Evolutionary conservation across 2,329 filamentous ascomycete species (phyloP).

Genomic region (Exserohilum rostratum): DNA sequence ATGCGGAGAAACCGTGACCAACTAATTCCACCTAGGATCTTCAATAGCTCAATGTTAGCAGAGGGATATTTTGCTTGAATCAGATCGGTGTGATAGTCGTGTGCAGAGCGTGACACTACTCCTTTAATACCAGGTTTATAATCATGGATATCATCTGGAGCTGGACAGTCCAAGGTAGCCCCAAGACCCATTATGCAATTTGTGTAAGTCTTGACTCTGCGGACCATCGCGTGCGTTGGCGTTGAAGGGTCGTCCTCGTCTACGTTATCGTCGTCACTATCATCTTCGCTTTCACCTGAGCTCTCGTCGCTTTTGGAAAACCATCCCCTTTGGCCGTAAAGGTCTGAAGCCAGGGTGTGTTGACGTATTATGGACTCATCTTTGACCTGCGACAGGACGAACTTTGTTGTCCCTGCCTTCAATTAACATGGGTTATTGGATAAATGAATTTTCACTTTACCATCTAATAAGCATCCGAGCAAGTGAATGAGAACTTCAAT

Average conservation of each 20-base stretch:
- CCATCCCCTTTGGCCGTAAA: neutral
- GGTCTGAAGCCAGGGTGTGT: neutral
- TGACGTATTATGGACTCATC: neutral
- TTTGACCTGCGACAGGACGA: neutral
- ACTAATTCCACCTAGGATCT: neutral
- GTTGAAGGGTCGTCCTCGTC: neutral
- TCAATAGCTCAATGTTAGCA: neutral
- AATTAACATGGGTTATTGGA: neutral
- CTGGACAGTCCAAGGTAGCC: slow-evolving; percentile 24
- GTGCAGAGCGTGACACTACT: slow-evolving; percentile 15
- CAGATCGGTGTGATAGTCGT: slow-evolving; percentile 17
- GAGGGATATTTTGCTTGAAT: neutral
- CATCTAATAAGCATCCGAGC: neutral
- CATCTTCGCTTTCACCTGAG: neutral
- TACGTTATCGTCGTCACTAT: neutral
- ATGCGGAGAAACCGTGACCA: neutral
- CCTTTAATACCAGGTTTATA: slow-evolving; percentile 9
- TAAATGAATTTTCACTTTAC: neutral
- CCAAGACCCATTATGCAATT: slow-evolving; percentile 25
- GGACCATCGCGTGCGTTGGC: slow-evolving; percentile 9
- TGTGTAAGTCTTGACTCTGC: slow-evolving; percentile 8
- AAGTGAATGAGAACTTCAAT: slow-evolving; percentile 15
- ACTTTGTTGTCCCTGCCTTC: neutral
- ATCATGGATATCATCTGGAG: slow-evolving; percentile 15
- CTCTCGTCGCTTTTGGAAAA: neutral